Percentiles rank a stretch among this genome's conserved stretches.
phyloP scores from a whole-genome alignment of 2,329 filamentous ascomycete genomes.

The Neurospora sp. region DNA sequence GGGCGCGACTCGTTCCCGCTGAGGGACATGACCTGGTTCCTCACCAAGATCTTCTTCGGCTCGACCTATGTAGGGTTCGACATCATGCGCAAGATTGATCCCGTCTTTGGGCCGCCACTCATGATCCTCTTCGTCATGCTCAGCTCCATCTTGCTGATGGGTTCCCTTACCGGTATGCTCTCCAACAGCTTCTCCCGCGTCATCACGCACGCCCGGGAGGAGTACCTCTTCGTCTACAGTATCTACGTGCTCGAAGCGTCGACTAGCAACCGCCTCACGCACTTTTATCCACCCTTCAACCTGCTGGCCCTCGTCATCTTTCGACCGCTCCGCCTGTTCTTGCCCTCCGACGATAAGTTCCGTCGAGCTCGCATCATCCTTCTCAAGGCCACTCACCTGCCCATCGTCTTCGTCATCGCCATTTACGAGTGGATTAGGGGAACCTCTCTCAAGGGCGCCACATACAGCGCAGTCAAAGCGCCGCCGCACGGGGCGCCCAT shows the following conservation, averaged over 20 bases:
- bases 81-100: slow-evolving; percentile 50
- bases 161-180: slow-evolving; percentile 67
- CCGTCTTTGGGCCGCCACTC: slow-evolving; percentile 47
- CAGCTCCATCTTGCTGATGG: slow-evolving; percentile 70
- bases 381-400: slow-evolving; percentile 54
- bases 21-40: slow-evolving; percentile 60
- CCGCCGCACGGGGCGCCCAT: slow-evolving; percentile 20
- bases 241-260: slow-evolving; percentile 57
- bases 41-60: slow-evolving; percentile 75
- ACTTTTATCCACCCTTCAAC: slow-evolving; percentile 65
- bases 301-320: slow-evolving; percentile 62
- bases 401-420: slow-evolving; percentile 60
- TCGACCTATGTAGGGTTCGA: slow-evolving; percentile 67
- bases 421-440: slow-evolving; percentile 47
- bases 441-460: slow-evolving; percentile 23
- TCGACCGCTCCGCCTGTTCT: slow-evolving; percentile 59
- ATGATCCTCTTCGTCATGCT: slow-evolving; percentile 68
- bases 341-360: slow-evolving; percentile 53
- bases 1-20: slow-evolving; percentile 60
- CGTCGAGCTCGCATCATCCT: slow-evolving; percentile 51
- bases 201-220: slow-evolving; percentile 56
- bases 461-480: slow-evolving; percentile 40
- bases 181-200: slow-evolving; percentile 63
- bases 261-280: slow-evolving; percentile 57
- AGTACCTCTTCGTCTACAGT: slow-evolving; percentile 69